Evolutionary conservation across 441 rosid genomes (phyloP), one percentile per base, ranked within the genome.

Genomic region (Pelargonium citronellum): DNA sequence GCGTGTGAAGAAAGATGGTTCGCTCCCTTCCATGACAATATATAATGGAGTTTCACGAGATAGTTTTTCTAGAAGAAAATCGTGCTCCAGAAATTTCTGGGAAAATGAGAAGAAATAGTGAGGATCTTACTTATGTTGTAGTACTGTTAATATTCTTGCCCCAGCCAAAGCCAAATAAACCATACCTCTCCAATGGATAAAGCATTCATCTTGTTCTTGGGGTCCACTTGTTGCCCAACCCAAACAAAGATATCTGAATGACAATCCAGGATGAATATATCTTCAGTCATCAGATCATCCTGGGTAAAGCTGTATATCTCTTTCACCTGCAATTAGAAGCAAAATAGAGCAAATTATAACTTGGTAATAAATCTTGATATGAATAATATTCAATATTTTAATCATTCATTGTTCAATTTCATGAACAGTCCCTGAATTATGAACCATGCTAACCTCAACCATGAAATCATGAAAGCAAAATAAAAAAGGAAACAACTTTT

Each of bases 281-380:
- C 98, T 82, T 94, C 98, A 1, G 98, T 89, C 97, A 91, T 88
- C 83, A 94, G 73, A 83, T 94, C 96, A 75, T 94, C 98, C 82
- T 91, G 97, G 47, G 87, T 73, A 72, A 94, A 94, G 85, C 80
- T 94, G 66, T 88, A 83, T 69, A 91, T 87, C 84, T 94, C 98
- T 15, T 82, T 84, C 68, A 81, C 95, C 98, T 94, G 87, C 75
- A 77, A 67, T 16, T 67, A 74, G 66, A 79, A 65, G 19, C 17
- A 13, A 15, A 53, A 7, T 10, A 55, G 24, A 57, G 20, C 62
- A 2, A 16, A 57, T 57, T 57, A 57, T 16, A 57, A 6, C 62
- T 17, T 17, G 22, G 24, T 3, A 13, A 51, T 51, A 51, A 17
- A 57, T 3, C 62, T 57, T 57, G 24, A 57, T 30, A 30, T 30